Conservation (phyloP, 164 flowering plant species). For the Houttuynia cordata region DNA sequence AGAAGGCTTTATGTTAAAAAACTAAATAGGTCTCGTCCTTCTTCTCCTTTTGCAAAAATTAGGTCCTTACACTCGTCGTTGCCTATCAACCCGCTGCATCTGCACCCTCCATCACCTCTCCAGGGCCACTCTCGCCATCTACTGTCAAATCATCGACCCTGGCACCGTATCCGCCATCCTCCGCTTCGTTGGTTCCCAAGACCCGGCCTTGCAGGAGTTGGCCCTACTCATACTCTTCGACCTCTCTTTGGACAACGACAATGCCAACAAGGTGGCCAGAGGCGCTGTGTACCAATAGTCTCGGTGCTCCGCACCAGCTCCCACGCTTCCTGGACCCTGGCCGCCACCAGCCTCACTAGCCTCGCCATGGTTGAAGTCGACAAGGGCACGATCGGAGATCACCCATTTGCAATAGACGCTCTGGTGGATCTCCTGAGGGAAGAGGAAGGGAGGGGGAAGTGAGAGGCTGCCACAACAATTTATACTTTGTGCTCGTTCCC, state of each 20-base stretch:
- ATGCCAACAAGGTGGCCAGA: conserved; percentile 88
- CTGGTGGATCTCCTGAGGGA: conserved; percentile 42
- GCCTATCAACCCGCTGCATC: too few species aligned
- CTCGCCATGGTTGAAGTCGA: too few species aligned
- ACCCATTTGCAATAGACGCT: too few species aligned
- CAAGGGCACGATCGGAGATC: too few species aligned
- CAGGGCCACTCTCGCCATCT: conserved; percentile 43
- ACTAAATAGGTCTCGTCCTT: too few species aligned
- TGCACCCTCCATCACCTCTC: conserved; percentile 35
- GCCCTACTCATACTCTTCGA: conserved; percentile 56
- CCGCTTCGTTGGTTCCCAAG: too few species aligned
- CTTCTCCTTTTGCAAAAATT: too few species aligned
- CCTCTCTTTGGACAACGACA: conserved; percentile 78
- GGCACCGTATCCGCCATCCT: conserved; percentile 71
- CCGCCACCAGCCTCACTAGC: too few species aligned
- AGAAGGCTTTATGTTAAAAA: too few species aligned
- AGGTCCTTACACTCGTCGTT: too few species aligned
- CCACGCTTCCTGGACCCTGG: too few species aligned
- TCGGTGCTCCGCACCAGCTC: conserved; percentile 29
- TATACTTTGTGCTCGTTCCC: conserved; percentile 67
- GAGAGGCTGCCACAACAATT: conserved; percentile 90
- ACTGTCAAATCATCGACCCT: conserved; percentile 51
- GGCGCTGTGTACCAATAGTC: conserved; percentile 59
- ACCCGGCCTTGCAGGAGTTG: conserved; percentile 40
- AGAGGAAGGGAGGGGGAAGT: conserved; percentile 58